phyloP scores from a whole-genome alignment of 805 yeast genomes.

The Tetrapisispora nanseiensis region DNA sequence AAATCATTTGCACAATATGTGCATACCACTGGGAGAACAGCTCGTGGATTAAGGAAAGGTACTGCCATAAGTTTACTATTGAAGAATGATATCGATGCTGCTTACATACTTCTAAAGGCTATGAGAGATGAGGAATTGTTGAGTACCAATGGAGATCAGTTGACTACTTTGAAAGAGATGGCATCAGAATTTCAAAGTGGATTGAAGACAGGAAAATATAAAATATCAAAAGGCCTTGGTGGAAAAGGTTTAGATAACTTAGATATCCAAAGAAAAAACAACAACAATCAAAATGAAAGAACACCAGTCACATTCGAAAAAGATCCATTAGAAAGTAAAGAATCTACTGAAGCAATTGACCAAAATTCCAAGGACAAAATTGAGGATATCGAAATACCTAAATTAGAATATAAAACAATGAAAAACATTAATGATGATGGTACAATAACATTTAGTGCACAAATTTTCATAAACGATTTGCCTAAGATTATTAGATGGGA shows the following conservation, averaged over 20 bases:
- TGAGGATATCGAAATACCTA: conserved; percentile 21
- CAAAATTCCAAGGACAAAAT: neutral
- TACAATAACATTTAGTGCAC: conserved; percentile 48
- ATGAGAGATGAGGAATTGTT: conserved; percentile 42
- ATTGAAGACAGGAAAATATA: conserved; percentile 56
- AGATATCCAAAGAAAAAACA: conserved; percentile 38
- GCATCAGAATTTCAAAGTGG: conserved; percentile 49
- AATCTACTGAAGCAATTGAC: conserved; percentile 2
- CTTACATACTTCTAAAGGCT: conserved; percentile 42
- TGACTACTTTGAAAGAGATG: conserved; percentile 33
- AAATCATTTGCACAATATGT: conserved; percentile 91
- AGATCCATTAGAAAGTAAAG: neutral
- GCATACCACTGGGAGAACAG: conserved; percentile 93
- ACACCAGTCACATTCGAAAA: neutral
- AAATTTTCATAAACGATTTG: conserved; percentile 70
- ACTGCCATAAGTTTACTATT: conserved; percentile 64
- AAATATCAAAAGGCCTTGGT: conserved; percentile 71
- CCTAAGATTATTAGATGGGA: conserved; percentile 76
- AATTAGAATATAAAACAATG: conserved; percentile 42
- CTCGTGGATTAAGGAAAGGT: conserved; percentile 79
- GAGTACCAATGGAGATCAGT: conserved; percentile 33
- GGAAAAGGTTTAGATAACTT: conserved; percentile 83
- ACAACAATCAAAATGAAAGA: conserved; percentile 13
- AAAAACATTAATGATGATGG: conserved; percentile 51
- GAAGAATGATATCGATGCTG: conserved; percentile 53